Evolutionary conservation across 768 basidiomycete species (phyloP).

Genomic region (Pleurotus ostreatus): DNA sequence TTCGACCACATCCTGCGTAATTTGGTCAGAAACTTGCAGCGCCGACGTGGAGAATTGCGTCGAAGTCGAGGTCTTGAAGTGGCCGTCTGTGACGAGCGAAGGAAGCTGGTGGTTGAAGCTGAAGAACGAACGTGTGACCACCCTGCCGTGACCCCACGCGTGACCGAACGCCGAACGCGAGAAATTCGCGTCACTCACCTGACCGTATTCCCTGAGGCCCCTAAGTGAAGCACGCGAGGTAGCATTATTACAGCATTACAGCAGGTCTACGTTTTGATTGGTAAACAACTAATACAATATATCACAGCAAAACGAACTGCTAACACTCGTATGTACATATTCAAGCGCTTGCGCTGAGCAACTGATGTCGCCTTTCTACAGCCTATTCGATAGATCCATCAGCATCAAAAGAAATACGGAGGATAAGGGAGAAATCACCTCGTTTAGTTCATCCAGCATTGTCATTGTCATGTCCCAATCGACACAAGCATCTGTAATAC

Average conservation of each 20-base stretch:
- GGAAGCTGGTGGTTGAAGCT: not conserved
- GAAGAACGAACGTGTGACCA: not conserved
- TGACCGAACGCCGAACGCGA: not conserved
- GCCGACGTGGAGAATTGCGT: not conserved
- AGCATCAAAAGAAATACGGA: not conserved
- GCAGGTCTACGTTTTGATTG: too few relatives aligned
- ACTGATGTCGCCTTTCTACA: too few relatives aligned
- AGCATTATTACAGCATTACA: too few relatives aligned
- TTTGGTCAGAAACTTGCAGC: slow-evolving; percentile 7
- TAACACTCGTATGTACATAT: too few relatives aligned
- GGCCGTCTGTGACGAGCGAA: slow-evolving; percentile 2
- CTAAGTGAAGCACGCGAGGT: not conserved
- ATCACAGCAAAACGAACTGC: too few relatives aligned
- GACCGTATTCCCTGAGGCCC: not conserved
- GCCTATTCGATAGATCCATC: too few relatives aligned
- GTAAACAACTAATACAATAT: too few relatives aligned
- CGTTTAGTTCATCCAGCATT: slow-evolving; percentile 78
- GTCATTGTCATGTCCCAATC: slow-evolving; percentile 87
- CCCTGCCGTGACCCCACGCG: not conserved
- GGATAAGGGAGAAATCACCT: slow-evolving; percentile 29
- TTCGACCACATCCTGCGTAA: slow-evolving; percentile 54
- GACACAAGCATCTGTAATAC: slow-evolving; percentile 87
- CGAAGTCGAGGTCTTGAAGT: slow-evolving; percentile 3
- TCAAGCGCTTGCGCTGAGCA: too few relatives aligned
- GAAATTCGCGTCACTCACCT: not conserved